A percentile compares a stretch with the other conserved stretches of the same genome.
Evolutionary conservation across 2,329 filamentous ascomycete genomes (phyloP).

Genomic region (Diaporthe sp.): DNA sequence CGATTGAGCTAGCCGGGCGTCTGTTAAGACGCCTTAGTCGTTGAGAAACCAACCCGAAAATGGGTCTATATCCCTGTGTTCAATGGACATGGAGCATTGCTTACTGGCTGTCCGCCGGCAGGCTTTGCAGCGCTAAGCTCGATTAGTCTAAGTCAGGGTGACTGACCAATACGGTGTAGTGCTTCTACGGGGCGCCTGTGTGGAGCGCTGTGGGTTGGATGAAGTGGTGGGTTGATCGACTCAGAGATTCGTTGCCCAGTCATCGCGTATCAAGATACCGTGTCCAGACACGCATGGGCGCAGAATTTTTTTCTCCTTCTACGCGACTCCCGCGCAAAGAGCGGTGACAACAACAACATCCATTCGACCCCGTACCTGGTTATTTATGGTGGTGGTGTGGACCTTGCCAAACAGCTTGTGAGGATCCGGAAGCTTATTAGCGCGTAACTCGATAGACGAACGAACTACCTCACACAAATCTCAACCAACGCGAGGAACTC

Average conservation of each 20-base stretch:
- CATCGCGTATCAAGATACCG: conserved; percentile 30
- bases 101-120: too few species aligned
- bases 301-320: conserved; percentile 1
- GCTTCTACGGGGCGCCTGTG: not conserved
- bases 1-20: conserved; percentile 75
- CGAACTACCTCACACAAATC: not conserved
- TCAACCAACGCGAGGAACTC: not conserved
- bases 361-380: not conserved
- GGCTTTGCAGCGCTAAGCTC: not conserved
- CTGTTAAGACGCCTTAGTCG: conserved; percentile 14
- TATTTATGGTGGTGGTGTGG: conserved; percentile 28
- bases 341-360: conserved; percentile 19
- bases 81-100: not conserved
- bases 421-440: conserved; percentile 17
- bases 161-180: conserved; percentile 20
- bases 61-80: not conserved
- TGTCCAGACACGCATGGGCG: conserved; percentile 13
- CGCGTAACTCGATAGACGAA: conserved; percentile 2
- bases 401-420: conserved; percentile 4
- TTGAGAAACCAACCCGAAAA: rapidly evolving
- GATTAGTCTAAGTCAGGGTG: not conserved
- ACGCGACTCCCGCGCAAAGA: conserved; percentile 26
- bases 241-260: not conserved
- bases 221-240: not conserved
- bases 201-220: not conserved